Percentiles rank a stretch among this genome's conserved stretches.
These are phyloP conservation scores for Daldinia sp. DNA, from an alignment of 2,329 filamentous ascomycete genomes.

Conservation along the genomic window DNA sequence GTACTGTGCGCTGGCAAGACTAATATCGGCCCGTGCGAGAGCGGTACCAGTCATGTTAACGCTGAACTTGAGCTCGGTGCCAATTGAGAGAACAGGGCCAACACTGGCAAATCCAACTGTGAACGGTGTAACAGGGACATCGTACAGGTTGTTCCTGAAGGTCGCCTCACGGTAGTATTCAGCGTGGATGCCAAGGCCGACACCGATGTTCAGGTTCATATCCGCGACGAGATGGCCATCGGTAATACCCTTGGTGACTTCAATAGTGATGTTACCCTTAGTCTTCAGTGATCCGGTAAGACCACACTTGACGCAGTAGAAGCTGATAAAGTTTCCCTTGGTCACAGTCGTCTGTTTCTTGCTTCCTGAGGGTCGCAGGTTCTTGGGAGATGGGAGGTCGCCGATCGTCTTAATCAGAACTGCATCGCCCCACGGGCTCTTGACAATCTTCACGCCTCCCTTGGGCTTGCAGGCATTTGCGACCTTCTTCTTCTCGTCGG, in stretches of 20 bases:
- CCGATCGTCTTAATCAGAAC: conserved; percentile 20
- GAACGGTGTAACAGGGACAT: conserved; percentile 18
- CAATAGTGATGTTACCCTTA: conserved; percentile 19
- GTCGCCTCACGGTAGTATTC: conserved; percentile 16
- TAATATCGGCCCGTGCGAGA: conserved; percentile 21
- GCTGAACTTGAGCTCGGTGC: conserved; percentile 20
- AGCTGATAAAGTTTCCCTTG: conserved; percentile 23
- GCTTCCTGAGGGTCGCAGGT: conserved; percentile 12
- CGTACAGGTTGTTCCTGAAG: conserved; percentile 20
- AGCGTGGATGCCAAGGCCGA: conserved; percentile 18
- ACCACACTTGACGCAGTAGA: conserved; percentile 27
- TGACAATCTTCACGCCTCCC: conserved; percentile 18
- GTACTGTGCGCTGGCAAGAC: conserved; percentile 16
- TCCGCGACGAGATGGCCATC: conserved; percentile 20
- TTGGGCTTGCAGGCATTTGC: conserved; percentile 24
- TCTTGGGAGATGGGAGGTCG: background rate
- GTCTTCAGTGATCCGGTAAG: conserved; percentile 21
- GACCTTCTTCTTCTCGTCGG: conserved; percentile 24
- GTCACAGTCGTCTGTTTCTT: conserved; percentile 19
- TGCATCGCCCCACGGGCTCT: conserved; percentile 22
- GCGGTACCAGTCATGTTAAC: conserved; percentile 25
- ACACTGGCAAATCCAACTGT: conserved; percentile 15
- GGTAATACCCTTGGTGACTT: conserved; percentile 14
- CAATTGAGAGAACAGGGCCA: conserved; percentile 16
- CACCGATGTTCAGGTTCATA: conserved; percentile 14